Evolutionary conservation across 345 rosid species (phyloP).

Genomic region (Atalantia buxifolia): DNA sequence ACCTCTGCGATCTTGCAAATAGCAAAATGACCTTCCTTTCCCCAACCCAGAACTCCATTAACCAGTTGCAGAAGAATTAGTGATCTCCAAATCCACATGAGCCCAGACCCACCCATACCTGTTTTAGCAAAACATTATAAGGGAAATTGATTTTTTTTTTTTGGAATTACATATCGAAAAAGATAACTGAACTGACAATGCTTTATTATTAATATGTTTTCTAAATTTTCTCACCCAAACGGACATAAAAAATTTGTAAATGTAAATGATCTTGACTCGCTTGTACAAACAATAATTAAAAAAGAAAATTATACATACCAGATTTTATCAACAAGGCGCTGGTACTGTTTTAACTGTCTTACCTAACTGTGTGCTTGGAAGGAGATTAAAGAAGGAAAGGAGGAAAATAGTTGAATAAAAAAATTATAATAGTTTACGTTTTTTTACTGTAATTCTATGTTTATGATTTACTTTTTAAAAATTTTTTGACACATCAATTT

Average conservation of each 20-base stretch:
- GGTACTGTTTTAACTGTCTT: background rate
- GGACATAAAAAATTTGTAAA: background rate
- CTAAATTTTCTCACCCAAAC: background rate
- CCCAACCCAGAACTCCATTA: constrained; percentile 69
- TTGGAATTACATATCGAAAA: background rate
- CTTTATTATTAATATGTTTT: too few species aligned
- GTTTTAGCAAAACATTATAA: background rate
- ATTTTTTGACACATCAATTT: too few species aligned
- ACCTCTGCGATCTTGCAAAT: constrained; percentile 90
- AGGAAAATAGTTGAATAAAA: background rate
- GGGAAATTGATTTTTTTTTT: too few species aligned
- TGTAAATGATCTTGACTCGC: background rate
- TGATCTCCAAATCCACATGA: constrained; percentile 31
- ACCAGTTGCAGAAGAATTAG: constrained; percentile 49
- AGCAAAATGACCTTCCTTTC: constrained; percentile 76
- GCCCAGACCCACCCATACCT: constrained; percentile 28
- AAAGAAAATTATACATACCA: background rate
- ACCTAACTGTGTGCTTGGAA: background rate
- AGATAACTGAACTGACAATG: background rate
- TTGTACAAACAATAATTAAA: background rate
- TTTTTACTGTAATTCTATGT: background rate
- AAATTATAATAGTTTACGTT: background rate
- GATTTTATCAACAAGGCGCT: background rate
- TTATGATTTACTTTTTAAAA: background rate
- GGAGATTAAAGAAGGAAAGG: background rate